Evolutionary conservation across 169 alveolate species (phyloP).

Genomic region (Plasmodium gonderi): DNA sequence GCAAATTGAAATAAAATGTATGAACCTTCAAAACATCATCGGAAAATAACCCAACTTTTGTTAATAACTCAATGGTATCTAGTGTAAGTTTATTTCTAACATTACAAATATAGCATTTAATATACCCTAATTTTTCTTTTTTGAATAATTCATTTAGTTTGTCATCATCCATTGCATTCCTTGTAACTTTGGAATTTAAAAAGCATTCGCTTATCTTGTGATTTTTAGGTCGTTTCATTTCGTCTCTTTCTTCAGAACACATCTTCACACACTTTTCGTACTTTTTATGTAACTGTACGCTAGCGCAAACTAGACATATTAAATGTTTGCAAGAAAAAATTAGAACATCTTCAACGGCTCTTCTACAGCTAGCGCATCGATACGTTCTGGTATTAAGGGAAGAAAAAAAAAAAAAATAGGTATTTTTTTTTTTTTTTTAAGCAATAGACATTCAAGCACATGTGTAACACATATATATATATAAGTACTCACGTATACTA

Average conservation of each 20-base stretch:
- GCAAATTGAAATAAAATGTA: conserved; percentile 9
- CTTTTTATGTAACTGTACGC: conserved; percentile 36
- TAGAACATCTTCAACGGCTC: conserved; percentile 60
- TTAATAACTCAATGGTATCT: conserved; percentile 43
- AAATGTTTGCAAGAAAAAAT: conserved; percentile 58
- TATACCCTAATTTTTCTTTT: conserved; percentile 52
- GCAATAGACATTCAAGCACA: neutral
- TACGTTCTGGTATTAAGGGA: conserved; percentile 23
- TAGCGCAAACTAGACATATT: conserved; percentile 51
- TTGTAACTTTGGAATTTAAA: conserved; percentile 5
- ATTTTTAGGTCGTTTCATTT: neutral
- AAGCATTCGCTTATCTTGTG: conserved; percentile 45
- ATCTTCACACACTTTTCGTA: conserved; percentile 32
- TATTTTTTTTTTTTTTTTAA: neutral
- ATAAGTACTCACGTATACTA: neutral
- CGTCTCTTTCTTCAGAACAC: neutral
- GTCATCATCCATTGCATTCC: conserved; percentile 5
- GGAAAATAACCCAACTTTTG: conserved; percentile 64
- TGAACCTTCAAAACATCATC: conserved; percentile 47
- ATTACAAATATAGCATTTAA: conserved; percentile 44
- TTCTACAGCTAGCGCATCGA: conserved; percentile 34
- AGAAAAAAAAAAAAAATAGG: neutral
- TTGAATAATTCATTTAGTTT: conserved; percentile 12
- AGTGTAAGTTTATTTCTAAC: conserved; percentile 51
- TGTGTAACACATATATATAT: neutral